phyloP scores from a whole-genome alignment of 1,284 basidiomycete species.

The Garcileccinum viscosum region DNA sequence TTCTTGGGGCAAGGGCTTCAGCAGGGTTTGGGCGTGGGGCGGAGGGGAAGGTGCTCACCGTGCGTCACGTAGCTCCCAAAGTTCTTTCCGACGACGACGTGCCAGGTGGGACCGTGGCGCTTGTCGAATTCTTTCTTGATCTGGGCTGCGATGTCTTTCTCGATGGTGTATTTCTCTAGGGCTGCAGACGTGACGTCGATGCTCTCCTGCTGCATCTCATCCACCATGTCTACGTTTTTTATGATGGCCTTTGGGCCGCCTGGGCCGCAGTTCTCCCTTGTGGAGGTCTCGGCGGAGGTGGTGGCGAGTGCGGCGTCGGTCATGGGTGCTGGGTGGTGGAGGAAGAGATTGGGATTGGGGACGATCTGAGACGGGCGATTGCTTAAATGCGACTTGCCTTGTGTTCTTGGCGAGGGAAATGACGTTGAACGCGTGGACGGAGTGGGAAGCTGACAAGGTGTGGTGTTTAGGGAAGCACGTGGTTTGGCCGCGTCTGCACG shows the following conservation, averaged over 20 bases:
- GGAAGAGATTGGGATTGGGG: conserved; percentile 2
- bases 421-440: conserved; percentile 21
- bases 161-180: conserved; percentile 89
- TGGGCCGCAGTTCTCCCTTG: conserved; percentile 49
- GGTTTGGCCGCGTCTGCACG: conserved; percentile 14
- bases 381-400: conserved; percentile 42
- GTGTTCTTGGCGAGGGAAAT: conserved; percentile 26
- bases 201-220: conserved; percentile 94
- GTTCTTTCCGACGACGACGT: conserved; percentile 97
- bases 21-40: neutral
- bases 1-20: conserved; percentile 57
- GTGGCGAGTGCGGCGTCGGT: conserved; percentile 65
- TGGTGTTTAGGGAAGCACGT: conserved; percentile 32
- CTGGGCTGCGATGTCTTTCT: conserved; percentile 97
- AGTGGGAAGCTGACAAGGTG: too few relatives aligned
- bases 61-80: conserved; percentile 98
- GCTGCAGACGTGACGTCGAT: conserved; percentile 88
- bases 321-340: conserved; percentile 49
- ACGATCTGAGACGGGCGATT: conserved; percentile 1
- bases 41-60: conserved; percentile 54
- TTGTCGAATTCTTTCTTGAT: conserved; percentile 98
- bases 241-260: conserved; percentile 82
- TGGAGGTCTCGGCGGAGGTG: conserved; percentile 56
- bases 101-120: conserved; percentile 93
- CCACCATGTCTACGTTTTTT: conserved; percentile 96